These are phyloP conservation scores for Phytopythium vexans DNA, from an alignment of 352 stramenopile genomes.

Conservation along the genomic window DNA sequence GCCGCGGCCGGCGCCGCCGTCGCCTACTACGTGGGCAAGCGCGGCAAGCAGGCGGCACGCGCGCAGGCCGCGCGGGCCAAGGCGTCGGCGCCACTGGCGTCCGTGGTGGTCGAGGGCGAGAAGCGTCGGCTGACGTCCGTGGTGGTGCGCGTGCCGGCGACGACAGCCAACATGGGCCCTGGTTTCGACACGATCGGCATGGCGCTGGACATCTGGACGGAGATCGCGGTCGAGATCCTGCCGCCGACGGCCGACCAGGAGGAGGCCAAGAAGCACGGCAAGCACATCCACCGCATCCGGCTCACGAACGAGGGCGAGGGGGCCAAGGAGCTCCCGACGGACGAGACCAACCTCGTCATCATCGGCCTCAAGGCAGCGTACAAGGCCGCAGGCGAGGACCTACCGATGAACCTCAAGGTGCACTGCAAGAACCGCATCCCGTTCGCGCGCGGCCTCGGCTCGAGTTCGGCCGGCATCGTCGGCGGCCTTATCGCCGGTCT, in stretches of 20 bases:
- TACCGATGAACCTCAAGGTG: slow-evolving; percentile 94
- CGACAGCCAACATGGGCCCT: slow-evolving; percentile 97
- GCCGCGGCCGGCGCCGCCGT: slow-evolving; percentile 47
- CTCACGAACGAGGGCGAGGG: slow-evolving; percentile 98
- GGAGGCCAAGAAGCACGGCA: slow-evolving; percentile 3
- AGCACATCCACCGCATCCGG: slow-evolving; percentile 77
- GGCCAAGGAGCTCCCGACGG: slow-evolving; percentile 87
- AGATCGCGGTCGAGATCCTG: slow-evolving; percentile 94
- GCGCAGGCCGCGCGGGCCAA: slow-evolving; percentile 17
- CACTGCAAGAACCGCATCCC: slow-evolving; percentile 98
- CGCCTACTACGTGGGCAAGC: slow-evolving; percentile 59
- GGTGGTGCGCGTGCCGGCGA: slow-evolving; percentile 97
- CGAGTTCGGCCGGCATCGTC: slow-evolving; percentile 98
- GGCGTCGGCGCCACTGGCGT: slow-evolving; percentile 9
- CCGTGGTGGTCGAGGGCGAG: slow-evolving; percentile 25
- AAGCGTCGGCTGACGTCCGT: slow-evolving; percentile 81
- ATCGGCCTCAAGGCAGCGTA: slow-evolving; percentile 96
- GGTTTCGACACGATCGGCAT: slow-evolving; percentile 98
- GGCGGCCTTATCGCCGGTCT: slow-evolving; percentile 98
- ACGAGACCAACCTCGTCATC: slow-evolving; percentile 92
- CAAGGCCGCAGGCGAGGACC: slow-evolving; percentile 90
- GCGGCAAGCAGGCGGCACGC: slow-evolving; percentile 37
- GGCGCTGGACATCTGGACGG: slow-evolving; percentile 98
- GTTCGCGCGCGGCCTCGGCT: slow-evolving; percentile 95
- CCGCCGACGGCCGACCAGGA: slow-evolving; percentile 15